A percentile compares a stretch with the other conserved stretches of the same genome.
phyloP scores from a whole-genome alignment of 1,139 yeast genomes.

The Geotrichum carabidarum region DNA sequence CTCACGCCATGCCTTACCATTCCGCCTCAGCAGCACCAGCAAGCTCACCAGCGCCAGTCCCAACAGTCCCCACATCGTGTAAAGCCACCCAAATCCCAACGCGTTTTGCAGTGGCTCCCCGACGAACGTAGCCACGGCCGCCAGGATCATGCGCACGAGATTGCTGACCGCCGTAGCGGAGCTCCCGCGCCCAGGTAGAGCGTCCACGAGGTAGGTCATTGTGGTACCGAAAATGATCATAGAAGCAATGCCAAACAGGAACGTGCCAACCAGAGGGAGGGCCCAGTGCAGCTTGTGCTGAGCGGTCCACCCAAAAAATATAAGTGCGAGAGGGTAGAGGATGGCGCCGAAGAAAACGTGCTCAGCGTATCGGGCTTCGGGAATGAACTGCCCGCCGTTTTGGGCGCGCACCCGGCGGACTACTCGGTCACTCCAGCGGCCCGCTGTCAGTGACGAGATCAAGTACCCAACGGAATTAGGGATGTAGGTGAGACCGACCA shows the following conservation, averaged over 20 bases:
- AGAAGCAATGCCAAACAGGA: conserved; percentile 73
- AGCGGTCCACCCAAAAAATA: conserved; percentile 80
- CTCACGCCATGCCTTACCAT: conserved; percentile 62
- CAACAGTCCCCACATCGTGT: conserved; percentile 54
- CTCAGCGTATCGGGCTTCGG: conserved; percentile 76
- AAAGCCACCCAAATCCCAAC: conserved; percentile 67
- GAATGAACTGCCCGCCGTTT: conserved; percentile 60
- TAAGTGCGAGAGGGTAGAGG: conserved; percentile 57
- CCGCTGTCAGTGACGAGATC: conserved; percentile 69
- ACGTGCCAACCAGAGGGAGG: conserved; percentile 69
- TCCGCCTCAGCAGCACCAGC: conserved; percentile 49
- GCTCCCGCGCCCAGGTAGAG: conserved; percentile 83
- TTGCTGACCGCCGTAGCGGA: conserved; percentile 84
- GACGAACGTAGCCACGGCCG: conserved; percentile 70
- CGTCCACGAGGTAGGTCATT: conserved; percentile 75
- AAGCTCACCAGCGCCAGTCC: conserved; percentile 42
- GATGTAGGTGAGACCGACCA: conserved; percentile 70
- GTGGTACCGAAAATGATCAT: conserved; percentile 83
- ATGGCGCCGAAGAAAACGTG: conserved; percentile 63
- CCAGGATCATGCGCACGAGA: conserved; percentile 64
- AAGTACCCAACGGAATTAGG: conserved; percentile 80
- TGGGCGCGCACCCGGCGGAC: conserved; percentile 44
- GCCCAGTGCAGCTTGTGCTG: conserved; percentile 66
- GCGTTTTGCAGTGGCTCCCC: conserved; percentile 59
- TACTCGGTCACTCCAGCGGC: conserved; percentile 69